Conservation (phyloP, 2,329 filamentous ascomycete genomes). For the Paraphaeosphaeria minitans region DNA sequence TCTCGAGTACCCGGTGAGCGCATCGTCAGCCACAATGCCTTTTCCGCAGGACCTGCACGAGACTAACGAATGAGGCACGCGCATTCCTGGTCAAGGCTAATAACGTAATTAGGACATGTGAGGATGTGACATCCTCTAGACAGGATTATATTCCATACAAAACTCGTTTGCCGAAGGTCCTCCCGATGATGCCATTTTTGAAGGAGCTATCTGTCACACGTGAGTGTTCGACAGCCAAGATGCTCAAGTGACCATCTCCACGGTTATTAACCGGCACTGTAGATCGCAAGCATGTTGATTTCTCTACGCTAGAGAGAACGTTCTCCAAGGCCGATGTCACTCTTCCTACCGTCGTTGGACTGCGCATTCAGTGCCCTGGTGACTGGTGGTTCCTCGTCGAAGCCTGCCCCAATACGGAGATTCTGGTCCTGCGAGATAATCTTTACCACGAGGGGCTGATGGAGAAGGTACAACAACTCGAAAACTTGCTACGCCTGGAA, state of each 20-base stretch:
- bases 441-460: neutral
- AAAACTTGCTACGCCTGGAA: neutral
- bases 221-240: neutral
- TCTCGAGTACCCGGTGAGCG: neutral
- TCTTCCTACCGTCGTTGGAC: neutral
- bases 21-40: neutral
- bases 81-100: neutral
- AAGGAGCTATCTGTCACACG: conserved; percentile 1
- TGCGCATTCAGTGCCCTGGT: neutral
- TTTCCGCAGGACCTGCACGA: neutral
- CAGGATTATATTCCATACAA: neutral
- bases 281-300: conserved; percentile 3
- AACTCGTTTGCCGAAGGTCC: neutral
- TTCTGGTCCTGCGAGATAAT: conserved; percentile 2
- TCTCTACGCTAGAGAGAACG: neutral
- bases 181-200: neutral
- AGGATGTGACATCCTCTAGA: neutral
- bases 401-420: conserved; percentile 1
- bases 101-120: neutral
- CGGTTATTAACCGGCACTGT: neutral
- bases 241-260: neutral
- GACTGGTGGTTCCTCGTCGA: conserved; percentile 1
- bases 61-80: too few species aligned
- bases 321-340: neutral
- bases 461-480: neutral